Conservation (phyloP, 1,284 basidiomycete species). For the Chalciporus piperatoides region DNA sequence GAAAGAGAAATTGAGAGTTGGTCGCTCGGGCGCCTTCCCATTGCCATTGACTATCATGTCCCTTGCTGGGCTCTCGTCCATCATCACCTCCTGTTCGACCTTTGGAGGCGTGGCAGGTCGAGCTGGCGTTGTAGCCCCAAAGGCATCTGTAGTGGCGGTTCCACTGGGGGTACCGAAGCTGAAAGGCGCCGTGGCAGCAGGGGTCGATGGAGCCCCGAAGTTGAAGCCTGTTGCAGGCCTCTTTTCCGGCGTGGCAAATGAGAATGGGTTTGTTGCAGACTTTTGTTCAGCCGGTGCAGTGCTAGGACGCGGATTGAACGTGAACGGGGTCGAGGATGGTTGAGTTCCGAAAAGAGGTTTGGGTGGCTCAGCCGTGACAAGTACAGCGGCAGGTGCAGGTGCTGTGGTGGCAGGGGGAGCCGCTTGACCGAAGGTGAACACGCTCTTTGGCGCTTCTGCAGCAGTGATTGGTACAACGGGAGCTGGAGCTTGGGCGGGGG, state of each 20-base stretch:
- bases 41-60: constrained; percentile 41
- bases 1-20: constrained; percentile 47
- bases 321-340: constrained; percentile 24
- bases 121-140: constrained; percentile 23
- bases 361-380: constrained; percentile 14
- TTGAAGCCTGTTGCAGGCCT: constrained; percentile 25
- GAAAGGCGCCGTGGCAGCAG: constrained; percentile 28
- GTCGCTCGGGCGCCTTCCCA: constrained; percentile 33
- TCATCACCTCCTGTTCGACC: constrained; percentile 54
- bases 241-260: constrained; percentile 32
- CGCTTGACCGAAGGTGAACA: constrained; percentile 26
- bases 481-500: constrained; percentile 2
- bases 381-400: constrained; percentile 2
- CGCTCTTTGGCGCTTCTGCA: constrained; percentile 25
- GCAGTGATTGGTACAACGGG: constrained; percentile 4
- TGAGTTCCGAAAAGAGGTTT: constrained; percentile 30
- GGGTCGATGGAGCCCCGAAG: constrained; percentile 31
- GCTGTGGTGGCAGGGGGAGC: constrained; percentile 7
- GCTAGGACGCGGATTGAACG: constrained; percentile 26
- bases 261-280: constrained; percentile 23
- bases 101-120: constrained; percentile 56
- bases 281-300: constrained; percentile 24
- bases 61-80: constrained; percentile 69
- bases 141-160: constrained; percentile 29
- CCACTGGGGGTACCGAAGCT: constrained; percentile 30